phyloP scores from a whole-genome alignment of 2,329 filamentous ascomycete genomes.

The Fusarium bulbicola region DNA sequence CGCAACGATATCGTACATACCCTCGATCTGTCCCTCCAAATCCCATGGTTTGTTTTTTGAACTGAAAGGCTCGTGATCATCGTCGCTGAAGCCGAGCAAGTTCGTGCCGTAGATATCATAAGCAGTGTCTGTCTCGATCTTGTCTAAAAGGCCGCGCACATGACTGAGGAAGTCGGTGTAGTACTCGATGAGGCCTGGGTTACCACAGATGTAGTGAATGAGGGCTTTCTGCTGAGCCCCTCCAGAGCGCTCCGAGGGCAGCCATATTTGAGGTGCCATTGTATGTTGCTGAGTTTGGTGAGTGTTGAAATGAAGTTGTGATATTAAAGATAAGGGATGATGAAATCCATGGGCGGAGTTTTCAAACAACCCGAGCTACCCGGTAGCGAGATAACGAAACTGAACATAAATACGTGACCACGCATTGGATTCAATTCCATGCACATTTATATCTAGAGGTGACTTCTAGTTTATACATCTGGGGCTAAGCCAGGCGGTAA shows the following conservation, averaged over 20 bases:
- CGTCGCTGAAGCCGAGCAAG: slow-evolving; percentile 66
- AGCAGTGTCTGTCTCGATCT: slow-evolving; percentile 47
- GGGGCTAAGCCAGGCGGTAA: background rate
- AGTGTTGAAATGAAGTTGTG: background rate
- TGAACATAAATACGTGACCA: too few relatives aligned
- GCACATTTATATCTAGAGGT: too few relatives aligned
- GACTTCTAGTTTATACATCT: background rate
- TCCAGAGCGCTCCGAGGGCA: slow-evolving; percentile 42
- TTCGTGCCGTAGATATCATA: slow-evolving; percentile 68
- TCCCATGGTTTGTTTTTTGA: slow-evolving; percentile 56
- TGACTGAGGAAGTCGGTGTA: slow-evolving; percentile 73
- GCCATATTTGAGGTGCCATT: slow-evolving; percentile 43
- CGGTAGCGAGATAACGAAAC: background rate
- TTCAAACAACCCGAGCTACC: background rate
- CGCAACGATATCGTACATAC: slow-evolving; percentile 52
- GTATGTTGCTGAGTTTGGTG: background rate
- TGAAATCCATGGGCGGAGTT: background rate
- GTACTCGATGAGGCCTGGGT: slow-evolving; percentile 79
- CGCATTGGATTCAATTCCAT: background rate
- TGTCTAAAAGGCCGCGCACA: slow-evolving; percentile 63
- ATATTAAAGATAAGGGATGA: background rate
- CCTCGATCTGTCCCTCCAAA: slow-evolving; percentile 63
- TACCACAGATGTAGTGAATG: slow-evolving; percentile 79
- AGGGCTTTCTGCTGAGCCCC: slow-evolving; percentile 52
- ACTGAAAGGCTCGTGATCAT: slow-evolving; percentile 59